phyloP scores from a whole-genome alignment of 345 rosid genomes.

The Salix udensis region DNA sequence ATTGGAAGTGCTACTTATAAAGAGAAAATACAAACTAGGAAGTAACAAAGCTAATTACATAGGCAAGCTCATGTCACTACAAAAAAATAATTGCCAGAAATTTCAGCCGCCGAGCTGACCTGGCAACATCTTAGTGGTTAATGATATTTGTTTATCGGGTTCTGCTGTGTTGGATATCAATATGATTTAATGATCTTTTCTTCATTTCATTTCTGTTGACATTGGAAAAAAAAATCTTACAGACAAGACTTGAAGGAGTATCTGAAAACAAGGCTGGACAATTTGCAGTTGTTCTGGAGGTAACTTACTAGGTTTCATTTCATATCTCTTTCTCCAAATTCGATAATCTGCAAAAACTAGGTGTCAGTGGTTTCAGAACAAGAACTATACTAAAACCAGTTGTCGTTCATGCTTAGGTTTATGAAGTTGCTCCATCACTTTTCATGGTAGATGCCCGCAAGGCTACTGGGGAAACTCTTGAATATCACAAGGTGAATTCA shows the following conservation, averaged over 20 bases:
- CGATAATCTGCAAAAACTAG: background rate
- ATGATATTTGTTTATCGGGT: background rate
- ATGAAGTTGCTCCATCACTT: constrained; percentile 85
- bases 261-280: constrained; percentile 53
- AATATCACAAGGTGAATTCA: constrained; percentile 72
- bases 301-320: constrained; percentile 17
- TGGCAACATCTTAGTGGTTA: background rate
- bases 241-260: constrained; percentile 74
- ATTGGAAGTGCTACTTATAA: background rate
- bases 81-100: background rate
- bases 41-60: background rate
- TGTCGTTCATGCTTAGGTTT: constrained; percentile 42
- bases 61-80: background rate
- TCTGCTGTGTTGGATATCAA: background rate
- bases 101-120: background rate
- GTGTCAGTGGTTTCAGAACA: background rate
- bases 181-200: background rate
- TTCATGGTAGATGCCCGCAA: constrained; percentile 91
- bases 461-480: constrained; percentile 86
- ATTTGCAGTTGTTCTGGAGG: constrained; percentile 82
- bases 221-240: constrained; percentile 3
- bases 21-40: background rate
- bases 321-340: background rate
- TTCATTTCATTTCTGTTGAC: background rate
- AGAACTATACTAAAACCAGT: background rate